phyloP scores from a whole-genome alignment of 495 filamentous ascomycete species.

The Talaromyces thailandensis region DNA sequence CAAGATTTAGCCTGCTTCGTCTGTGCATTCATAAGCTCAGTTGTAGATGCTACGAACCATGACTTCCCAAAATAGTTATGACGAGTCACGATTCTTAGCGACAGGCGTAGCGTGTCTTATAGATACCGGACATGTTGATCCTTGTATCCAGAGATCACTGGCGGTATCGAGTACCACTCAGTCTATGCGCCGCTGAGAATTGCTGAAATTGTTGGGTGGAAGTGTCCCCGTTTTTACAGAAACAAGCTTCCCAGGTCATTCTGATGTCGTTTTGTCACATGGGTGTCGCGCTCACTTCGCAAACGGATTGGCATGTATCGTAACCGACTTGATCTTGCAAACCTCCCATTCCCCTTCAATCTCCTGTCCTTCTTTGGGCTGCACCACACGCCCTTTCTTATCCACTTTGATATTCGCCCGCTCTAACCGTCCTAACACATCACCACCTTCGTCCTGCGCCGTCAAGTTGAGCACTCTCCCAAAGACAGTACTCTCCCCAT shows the following conservation, averaged over 20 bases:
- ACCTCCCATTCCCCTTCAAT: slow-evolving; percentile 31
- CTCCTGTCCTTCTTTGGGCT: slow-evolving; percentile 40
- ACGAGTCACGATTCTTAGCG: neutral
- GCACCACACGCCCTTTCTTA: slow-evolving; percentile 71
- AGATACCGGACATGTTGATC: too few relatives aligned
- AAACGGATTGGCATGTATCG: slow-evolving; percentile 89
- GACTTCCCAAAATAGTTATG: neutral
- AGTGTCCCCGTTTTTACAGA: neutral
- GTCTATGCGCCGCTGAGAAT: neutral
- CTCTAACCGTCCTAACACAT: slow-evolving; percentile 52
- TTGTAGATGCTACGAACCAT: neutral
- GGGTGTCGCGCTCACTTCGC: slow-evolving; percentile 60
- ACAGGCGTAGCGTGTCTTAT: neutral
- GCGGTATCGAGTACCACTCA: too few relatives aligned
- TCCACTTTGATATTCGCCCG: slow-evolving; percentile 77
- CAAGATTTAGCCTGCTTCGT: neutral
- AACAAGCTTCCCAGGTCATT: neutral
- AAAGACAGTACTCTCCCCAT: slow-evolving; percentile 91
- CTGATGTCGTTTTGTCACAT: neutral
- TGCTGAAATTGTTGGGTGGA: neutral
- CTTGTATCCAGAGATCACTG: too few relatives aligned
- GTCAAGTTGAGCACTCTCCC: slow-evolving; percentile 59
- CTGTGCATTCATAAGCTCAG: neutral
- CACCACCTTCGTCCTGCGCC: slow-evolving; percentile 34
- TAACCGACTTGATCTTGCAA: slow-evolving; percentile 63